A percentile compares a stretch with the other conserved stretches of the same genome.
Conservation (phyloP, 2,329 filamentous ascomycete genomes). For the Colletotrichum sidae region DNA sequence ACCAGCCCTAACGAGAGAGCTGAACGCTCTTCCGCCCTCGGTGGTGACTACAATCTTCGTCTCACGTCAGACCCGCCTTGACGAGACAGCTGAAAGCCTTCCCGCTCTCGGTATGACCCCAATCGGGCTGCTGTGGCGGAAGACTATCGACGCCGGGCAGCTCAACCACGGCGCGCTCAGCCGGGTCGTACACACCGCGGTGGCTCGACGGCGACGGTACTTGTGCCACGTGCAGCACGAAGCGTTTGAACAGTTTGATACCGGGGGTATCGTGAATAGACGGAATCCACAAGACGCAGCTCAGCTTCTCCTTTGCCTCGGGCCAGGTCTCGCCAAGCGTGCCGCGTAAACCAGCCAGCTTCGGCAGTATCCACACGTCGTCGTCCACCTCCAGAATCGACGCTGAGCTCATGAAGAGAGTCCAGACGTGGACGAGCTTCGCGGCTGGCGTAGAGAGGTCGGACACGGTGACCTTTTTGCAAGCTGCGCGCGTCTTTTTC, state of each 20-base stretch:
- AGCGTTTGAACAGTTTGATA: constrained; percentile 28
- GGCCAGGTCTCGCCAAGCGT: constrained; percentile 38
- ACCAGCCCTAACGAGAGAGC: too few relatives aligned
- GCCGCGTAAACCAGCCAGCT: constrained; percentile 32
- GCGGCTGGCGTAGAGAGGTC: constrained; percentile 30
- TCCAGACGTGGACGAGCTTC: constrained; percentile 41
- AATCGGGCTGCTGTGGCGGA: too few relatives aligned
- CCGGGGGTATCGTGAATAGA: constrained; percentile 41
- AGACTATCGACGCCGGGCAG: too few relatives aligned
- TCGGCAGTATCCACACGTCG: constrained; percentile 42
- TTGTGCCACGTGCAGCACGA: constrained; percentile 18
- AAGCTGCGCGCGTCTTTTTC: not conserved
- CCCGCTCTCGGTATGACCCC: too few relatives aligned
- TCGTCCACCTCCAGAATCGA: constrained; percentile 37
- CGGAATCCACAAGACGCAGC: constrained; percentile 44
- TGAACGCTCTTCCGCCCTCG: too few relatives aligned
- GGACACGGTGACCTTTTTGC: constrained; percentile 1
- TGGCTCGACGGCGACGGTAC: not conserved
- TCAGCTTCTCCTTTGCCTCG: constrained; percentile 39
- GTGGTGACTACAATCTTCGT: too few relatives aligned
- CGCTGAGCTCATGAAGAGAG: constrained; percentile 42
- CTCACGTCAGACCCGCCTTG: too few relatives aligned
- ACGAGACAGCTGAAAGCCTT: too few relatives aligned
- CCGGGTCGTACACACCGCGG: not conserved
- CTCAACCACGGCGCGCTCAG: not conserved